phyloP scores from a whole-genome alignment of 768 basidiomycete species.

The Lactifluus pinguis region DNA sequence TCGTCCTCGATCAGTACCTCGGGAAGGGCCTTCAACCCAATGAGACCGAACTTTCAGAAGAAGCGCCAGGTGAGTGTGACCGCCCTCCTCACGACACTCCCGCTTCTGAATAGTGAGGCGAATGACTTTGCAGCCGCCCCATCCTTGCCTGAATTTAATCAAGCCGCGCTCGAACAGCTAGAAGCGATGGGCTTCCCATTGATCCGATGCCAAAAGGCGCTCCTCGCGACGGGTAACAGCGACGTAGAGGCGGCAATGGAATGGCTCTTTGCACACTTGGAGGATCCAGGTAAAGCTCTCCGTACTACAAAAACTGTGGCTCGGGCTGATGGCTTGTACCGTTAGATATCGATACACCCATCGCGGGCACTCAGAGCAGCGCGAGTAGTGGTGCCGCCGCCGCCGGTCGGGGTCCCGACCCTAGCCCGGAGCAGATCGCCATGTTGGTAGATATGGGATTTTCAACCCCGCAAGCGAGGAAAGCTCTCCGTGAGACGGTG shows the following conservation, averaged over 20 bases:
- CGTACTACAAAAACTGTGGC: no score
- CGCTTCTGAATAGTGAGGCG: background rate
- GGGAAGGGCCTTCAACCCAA: conserved; percentile 60
- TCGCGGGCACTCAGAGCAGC: conserved; percentile 27
- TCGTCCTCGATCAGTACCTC: conserved; percentile 57
- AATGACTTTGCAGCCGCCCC: conserved; percentile 23
- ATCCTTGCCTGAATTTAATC: conserved; percentile 59
- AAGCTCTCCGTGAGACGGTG: conserved; percentile 83
- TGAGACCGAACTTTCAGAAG: conserved; percentile 63
- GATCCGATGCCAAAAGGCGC: conserved; percentile 79
- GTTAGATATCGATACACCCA: conserved; percentile 80
- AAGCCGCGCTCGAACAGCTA: conserved; percentile 62
- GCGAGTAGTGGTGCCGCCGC: conserved; percentile 17
- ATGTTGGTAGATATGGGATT: conserved; percentile 93
- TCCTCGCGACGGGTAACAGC: conserved; percentile 76
- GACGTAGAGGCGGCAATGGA: conserved; percentile 83
- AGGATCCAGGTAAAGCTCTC: conserved; percentile 63
- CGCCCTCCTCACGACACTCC: background rate
- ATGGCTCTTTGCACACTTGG: conserved; percentile 94
- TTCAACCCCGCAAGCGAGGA: conserved; percentile 68
- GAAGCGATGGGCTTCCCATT: conserved; percentile 88
- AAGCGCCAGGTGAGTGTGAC: conserved; percentile 28
- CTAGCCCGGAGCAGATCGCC: conserved; percentile 57
- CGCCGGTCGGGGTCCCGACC: conserved; percentile 36
- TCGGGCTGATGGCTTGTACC: no score